Evolutionary conservation across 495 filamentous ascomycete species (phyloP).

Genomic region (Talaromyces nanjingensis): DNA sequence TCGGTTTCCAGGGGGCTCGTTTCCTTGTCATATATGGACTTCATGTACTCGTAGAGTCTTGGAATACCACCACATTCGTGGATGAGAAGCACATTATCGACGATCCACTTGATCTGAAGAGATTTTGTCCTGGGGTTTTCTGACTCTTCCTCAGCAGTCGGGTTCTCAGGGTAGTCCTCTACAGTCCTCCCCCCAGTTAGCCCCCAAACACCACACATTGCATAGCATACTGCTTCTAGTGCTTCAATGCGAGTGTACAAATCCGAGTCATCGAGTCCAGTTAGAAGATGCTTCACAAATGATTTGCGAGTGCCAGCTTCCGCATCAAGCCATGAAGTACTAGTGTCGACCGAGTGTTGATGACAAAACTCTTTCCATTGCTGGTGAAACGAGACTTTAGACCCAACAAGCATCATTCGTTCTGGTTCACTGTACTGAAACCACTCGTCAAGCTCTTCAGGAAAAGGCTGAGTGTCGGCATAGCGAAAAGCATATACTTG

Average conservation of each 20-base stretch:
- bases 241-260: slow-evolving; percentile 49
- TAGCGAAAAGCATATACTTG: slow-evolving; percentile 93
- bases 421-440: slow-evolving; percentile 84
- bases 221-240: slow-evolving; percentile 70
- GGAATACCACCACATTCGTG: slow-evolving; percentile 53
- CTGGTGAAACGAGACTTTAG: slow-evolving; percentile 64
- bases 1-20: slow-evolving; percentile 20
- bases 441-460: slow-evolving; percentile 93
- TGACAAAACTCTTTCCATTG: slow-evolving; percentile 49
- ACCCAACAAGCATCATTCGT: slow-evolving; percentile 55
- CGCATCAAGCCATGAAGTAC: slow-evolving; percentile 47
- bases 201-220: slow-evolving; percentile 71
- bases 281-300: slow-evolving; percentile 37
- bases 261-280: slow-evolving; percentile 41
- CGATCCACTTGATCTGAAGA: slow-evolving; percentile 65
- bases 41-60: slow-evolving; percentile 53
- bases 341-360: slow-evolving; percentile 24
- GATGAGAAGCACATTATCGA: slow-evolving; percentile 52
- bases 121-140: slow-evolving; percentile 40
- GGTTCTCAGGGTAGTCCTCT: slow-evolving; percentile 21
- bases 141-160: slow-evolving; percentile 19
- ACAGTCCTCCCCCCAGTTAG: slow-evolving; percentile 53
- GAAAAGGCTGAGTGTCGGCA: slow-evolving; percentile 68
- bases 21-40: slow-evolving; percentile 48
- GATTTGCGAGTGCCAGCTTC: slow-evolving; percentile 32